Evolutionary conservation across 2,329 filamentous ascomycete genomes (phyloP).

Genomic region (Trichoderma endophyticum): DNA sequence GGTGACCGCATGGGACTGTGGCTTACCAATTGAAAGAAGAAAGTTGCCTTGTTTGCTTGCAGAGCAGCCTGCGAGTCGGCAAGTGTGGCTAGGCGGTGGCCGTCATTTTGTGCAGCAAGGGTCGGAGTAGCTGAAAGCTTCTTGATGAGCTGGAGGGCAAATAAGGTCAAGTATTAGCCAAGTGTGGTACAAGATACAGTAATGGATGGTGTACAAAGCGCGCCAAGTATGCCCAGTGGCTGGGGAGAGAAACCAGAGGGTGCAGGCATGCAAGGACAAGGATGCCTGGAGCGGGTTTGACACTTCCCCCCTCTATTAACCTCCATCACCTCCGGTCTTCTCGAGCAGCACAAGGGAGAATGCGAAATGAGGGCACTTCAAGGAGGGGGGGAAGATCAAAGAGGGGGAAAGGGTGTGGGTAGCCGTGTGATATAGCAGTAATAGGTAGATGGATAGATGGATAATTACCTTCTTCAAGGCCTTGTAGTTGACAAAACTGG

Average conservation of each 20-base stretch:
- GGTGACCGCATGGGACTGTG: slow-evolving; percentile 21
- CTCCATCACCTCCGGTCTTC: not conserved
- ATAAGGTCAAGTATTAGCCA: slow-evolving; percentile 1
- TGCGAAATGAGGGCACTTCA: not conserved
- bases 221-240: not conserved
- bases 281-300: not conserved
- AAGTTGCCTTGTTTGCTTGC: slow-evolving; percentile 96
- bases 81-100: slow-evolving; percentile 43
- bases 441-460: not conserved
- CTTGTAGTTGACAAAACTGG: slow-evolving; percentile 99
- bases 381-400: not conserved
- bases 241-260: slow-evolving; percentile 9
- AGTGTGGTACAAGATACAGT: slow-evolving; percentile 1
- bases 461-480: slow-evolving; percentile 84
- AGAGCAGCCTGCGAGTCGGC: slow-evolving; percentile 82
- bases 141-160: slow-evolving; percentile 78
- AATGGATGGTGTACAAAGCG: slow-evolving; percentile 4
- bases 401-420: not conserved
- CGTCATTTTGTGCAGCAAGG: slow-evolving; percentile 71
- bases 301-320: slow-evolving; percentile 5
- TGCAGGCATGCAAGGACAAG: slow-evolving; percentile 16
- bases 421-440: not conserved
- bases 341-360: not conserved
- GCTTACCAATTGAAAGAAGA: slow-evolving; percentile 93
- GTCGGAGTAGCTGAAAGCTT: slow-evolving; percentile 90